Evolutionary conservation across 176 grass and related monocot genomes (phyloP).

Genomic region (Aegilops bicornis): DNA sequence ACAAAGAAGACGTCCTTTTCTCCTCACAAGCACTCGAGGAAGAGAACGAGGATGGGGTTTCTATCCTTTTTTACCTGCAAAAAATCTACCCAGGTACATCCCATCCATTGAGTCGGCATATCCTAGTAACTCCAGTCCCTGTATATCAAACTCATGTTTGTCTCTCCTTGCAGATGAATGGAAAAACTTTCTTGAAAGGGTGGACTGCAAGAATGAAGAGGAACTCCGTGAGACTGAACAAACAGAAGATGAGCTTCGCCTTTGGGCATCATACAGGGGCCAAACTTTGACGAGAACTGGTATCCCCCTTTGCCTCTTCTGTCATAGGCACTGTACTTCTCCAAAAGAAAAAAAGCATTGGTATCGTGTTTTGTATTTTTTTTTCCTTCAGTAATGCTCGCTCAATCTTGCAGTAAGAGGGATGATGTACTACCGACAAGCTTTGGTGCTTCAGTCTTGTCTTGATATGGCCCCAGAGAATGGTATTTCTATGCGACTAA

Average conservation of each 20-base stretch:
- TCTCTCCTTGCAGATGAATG: constrained; percentile 76
- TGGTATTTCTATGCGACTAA: constrained; percentile 41
- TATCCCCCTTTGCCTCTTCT: constrained; percentile 24
- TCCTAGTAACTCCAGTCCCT: background rate
- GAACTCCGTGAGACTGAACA: constrained; percentile 56
- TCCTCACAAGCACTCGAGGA: constrained; percentile 64
- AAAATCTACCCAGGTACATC: constrained; percentile 91
- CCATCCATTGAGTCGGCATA: background rate
- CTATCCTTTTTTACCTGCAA: constrained; percentile 96
- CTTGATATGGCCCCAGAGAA: constrained; percentile 93
- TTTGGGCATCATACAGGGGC: constrained; percentile 96
- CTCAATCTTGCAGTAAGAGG: constrained; percentile 69
- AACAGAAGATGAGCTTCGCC: constrained; percentile 74
- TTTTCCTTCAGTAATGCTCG: constrained; percentile 22
- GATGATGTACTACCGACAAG: constrained; percentile 99
- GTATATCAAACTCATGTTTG: constrained; percentile 3
- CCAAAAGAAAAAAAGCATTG: background rate
- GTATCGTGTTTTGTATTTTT: background rate
- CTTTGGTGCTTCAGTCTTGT: constrained; percentile 93
- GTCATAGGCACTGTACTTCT: background rate
- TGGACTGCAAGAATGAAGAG: constrained; percentile 68
- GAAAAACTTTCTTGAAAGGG: constrained; percentile 85
- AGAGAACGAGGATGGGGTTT: constrained; percentile 94
- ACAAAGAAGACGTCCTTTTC: constrained; percentile 90
- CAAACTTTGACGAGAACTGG: constrained; percentile 98